Percentiles rank a stretch among this genome's conserved stretches.
These are phyloP conservation scores for Plasmopara halstedii DNA, from an alignment of 352 stramenopile genomes.

Conservation along the genomic window DNA sequence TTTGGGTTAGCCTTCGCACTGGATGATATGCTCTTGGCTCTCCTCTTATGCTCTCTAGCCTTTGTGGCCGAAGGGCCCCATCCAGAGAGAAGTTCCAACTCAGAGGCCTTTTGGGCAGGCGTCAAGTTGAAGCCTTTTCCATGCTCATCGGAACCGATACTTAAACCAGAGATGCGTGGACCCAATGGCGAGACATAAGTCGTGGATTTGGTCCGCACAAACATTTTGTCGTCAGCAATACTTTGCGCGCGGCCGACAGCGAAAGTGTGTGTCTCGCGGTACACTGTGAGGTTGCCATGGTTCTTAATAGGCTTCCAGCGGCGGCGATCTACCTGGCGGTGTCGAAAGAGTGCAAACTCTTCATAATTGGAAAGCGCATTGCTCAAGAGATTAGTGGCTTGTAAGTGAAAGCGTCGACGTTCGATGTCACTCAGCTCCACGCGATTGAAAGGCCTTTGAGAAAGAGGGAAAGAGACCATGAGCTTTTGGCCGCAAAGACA, in stretches of 20 bases:
- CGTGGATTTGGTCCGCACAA: conserved; percentile 5
- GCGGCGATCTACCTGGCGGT: conserved; percentile 24
- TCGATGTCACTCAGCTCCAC: conserved; percentile 23
- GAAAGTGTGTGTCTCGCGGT: conserved; percentile 25
- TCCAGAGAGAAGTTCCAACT: conserved; percentile 26
- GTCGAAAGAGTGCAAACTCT: conserved; percentile 22
- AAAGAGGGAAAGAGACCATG: conserved; percentile 23
- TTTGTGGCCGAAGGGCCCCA: conserved; percentile 28
- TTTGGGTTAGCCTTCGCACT: conserved; percentile 2
- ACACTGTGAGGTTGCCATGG: conserved; percentile 25
- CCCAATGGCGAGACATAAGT: not conserved
- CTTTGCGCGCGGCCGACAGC: conserved; percentile 9
- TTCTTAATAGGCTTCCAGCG: conserved; percentile 30
- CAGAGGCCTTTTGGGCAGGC: conserved; percentile 17
- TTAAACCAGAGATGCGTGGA: conserved; percentile 10
- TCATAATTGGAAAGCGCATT: conserved; percentile 26
- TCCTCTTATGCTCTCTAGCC: conserved; percentile 21
- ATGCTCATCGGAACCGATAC: conserved; percentile 14
- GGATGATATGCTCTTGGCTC: conserved; percentile 10
- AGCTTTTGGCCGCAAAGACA: conserved; percentile 6
- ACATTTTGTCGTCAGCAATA: conserved; percentile 19
- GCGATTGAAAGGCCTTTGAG: conserved; percentile 20
- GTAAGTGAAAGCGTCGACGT: conserved; percentile 20
- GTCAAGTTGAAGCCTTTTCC: conserved; percentile 10
- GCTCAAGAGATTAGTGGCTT: conserved; percentile 25